Evolutionary conservation across 139 green algal genomes (phyloP), one percentile per base, ranked within the genome.

Genomic region (Trebouxia sp.): DNA sequence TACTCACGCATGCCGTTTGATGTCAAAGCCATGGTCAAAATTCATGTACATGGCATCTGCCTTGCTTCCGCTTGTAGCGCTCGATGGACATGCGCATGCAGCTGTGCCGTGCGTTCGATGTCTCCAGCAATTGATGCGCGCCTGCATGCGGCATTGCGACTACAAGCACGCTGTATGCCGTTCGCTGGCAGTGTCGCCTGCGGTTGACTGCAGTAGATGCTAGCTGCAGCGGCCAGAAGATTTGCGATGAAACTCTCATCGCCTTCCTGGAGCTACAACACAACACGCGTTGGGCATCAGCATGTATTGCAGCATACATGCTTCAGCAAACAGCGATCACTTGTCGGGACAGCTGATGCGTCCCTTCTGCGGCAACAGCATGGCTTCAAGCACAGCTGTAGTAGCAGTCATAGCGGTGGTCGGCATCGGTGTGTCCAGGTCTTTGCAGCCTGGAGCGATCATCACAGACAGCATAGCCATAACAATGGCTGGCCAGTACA

Each of bases 131-230:
- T n/a, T n/a, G n/a, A n/a, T n/a, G n/a, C n/a, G n/a, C n/a, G n/a
- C n/a, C n/a, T n/a, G n/a, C n/a, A n/a, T n/a, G n/a, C n/a, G n/a
- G n/a, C n/a, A n/a, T n/a, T n/a, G n/a, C n/a, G n/a, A n/a, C n/a
- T n/a, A n/a, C n/a, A n/a, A n/a, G n/a, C n/a, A n/a, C n/a, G n/a
- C 37, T 72, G 62, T 35, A 45, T 72, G 62, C 35, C 26, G 3
- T 26, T 72, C 14, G 30, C 30, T 12, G 24, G 58, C 32, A 32
- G 42, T 24, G 7, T 72, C 10, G 37, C 56, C n/a, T 15, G 56
- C 38, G 56, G 62, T 37, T 72, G 62, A 72, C n/a, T 37, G 37
- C 62, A 35, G 62, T 37, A n/a, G 62, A 72, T 72, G 62, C 62
- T 72, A 45, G 62, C 62, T 41, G 62, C 62, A 43, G 32, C 32